phyloP scores from a whole-genome alignment of 2,329 filamentous ascomycete species.

The Penicillium italicum region DNA sequence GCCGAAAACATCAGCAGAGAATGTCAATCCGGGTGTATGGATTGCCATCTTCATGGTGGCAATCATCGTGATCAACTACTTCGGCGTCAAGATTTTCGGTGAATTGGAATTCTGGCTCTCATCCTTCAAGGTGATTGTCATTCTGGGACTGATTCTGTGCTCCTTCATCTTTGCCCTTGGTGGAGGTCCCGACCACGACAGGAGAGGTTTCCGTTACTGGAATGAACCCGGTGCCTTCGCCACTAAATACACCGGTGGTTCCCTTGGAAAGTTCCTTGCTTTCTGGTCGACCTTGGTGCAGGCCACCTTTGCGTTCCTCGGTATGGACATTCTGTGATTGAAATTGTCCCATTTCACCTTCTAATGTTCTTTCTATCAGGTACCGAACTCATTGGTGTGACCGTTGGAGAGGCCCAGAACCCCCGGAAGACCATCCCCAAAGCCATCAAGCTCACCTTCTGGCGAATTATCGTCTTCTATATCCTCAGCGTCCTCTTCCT shows the following conservation, averaged over 20 bases:
- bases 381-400: conserved; percentile 59
- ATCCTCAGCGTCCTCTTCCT: conserved; percentile 66
- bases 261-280: conserved; percentile 5
- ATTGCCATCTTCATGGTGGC: conserved; percentile 1
- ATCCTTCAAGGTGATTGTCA: conserved; percentile 61
- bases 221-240: conserved; percentile 44
- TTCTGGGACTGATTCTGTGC: conserved; percentile 64
- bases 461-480: conserved; percentile 69
- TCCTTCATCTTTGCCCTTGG: conserved; percentile 78
- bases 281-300: conserved; percentile 6
- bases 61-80: conserved; percentile 56
- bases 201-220: conserved; percentile 66
- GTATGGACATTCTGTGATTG: conserved; percentile 55
- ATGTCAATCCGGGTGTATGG: conserved; percentile 1
- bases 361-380: conserved; percentile 52
- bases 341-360: conserved; percentile 25
- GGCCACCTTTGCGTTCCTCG: conserved; percentile 61
- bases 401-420: conserved; percentile 64
- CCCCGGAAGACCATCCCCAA: conserved; percentile 64
- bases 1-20: background rate
- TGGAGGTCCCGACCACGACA: conserved; percentile 66
- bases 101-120: conserved; percentile 54
- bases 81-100: conserved; percentile 66
- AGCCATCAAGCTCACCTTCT: conserved; percentile 72
- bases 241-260: conserved; percentile 7